phyloP scores from a whole-genome alignment of 2,329 filamentous ascomycete species.

The Cladosporium sphaerospermum region DNA sequence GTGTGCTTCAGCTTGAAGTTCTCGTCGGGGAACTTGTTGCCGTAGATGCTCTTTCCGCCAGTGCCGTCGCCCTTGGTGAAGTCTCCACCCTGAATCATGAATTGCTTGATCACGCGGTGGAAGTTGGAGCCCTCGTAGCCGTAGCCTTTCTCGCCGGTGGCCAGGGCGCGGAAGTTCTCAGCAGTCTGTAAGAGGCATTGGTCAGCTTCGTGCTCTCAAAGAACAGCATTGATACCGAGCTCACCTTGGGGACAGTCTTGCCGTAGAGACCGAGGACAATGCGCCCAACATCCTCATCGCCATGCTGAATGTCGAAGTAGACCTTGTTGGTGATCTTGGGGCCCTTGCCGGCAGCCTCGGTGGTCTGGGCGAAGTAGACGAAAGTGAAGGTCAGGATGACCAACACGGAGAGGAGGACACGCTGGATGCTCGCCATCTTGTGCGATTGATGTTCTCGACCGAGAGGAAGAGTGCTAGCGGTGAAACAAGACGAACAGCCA shows the following conservation, averaged over 20 bases:
- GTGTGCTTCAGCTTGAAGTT: slow-evolving; percentile 93
- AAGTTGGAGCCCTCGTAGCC: slow-evolving; percentile 76
- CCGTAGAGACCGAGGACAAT: slow-evolving; percentile 80
- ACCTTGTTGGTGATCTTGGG: slow-evolving; percentile 53
- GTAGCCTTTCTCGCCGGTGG: slow-evolving; percentile 80
- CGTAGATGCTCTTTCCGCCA: slow-evolving; percentile 84
- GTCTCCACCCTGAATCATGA: slow-evolving; percentile 90
- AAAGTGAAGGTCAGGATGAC: slow-evolving; percentile 70
- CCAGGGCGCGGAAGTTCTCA: slow-evolving; percentile 72
- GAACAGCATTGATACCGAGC: slow-evolving; percentile 24
- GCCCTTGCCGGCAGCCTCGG: slow-evolving; percentile 65
- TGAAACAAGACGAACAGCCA: slow-evolving; percentile 15
- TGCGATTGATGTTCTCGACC: neutral
- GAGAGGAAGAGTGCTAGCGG: neutral
- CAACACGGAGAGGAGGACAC: slow-evolving; percentile 64
- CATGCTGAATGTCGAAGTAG: slow-evolving; percentile 77
- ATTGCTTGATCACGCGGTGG: slow-evolving; percentile 85
- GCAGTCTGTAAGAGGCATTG: slow-evolving; percentile 43
- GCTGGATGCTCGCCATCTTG: slow-evolving; percentile 70
- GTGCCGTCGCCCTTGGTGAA: slow-evolving; percentile 78
- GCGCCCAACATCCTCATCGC: slow-evolving; percentile 66
- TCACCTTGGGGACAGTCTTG: slow-evolving; percentile 70
- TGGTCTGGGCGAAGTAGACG: slow-evolving; percentile 68
- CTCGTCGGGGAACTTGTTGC: slow-evolving; percentile 77
- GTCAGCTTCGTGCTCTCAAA: slow-evolving; percentile 7